These are phyloP conservation scores for Suillus cothurnatus DNA, from an alignment of 768 basidiomycete genomes.

Conservation along the genomic window DNA sequence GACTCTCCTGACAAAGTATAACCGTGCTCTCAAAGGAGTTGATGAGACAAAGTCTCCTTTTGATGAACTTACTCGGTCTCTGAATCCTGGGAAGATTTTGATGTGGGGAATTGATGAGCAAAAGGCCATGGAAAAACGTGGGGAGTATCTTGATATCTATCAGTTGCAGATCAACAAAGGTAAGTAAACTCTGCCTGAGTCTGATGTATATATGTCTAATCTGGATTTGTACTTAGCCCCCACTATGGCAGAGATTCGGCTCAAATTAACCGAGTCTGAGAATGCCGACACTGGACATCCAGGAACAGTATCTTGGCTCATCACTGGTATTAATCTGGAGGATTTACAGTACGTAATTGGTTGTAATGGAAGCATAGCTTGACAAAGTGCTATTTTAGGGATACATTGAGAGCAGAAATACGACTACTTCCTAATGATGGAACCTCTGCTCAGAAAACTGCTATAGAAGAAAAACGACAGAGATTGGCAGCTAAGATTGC, in stretches of 20 bases:
- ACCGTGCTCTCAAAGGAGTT: not conserved
- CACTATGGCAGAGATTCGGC: conserved; percentile 9
- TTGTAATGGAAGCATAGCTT: too few species aligned
- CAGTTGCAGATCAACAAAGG: conserved; percentile 11
- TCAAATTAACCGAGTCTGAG: not conserved
- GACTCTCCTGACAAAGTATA: conserved; percentile 6
- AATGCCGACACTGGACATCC: not conserved
- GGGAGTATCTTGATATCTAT: conserved; percentile 9
- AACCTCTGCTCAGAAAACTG: not conserved
- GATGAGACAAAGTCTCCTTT: not conserved
- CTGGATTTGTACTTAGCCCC: not conserved
- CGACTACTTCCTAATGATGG: not conserved
- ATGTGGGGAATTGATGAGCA: not conserved
- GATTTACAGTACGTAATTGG: too few species aligned
- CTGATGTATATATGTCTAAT: not conserved
- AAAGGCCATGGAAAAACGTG: not conserved
- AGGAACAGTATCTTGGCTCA: conserved; percentile 5
- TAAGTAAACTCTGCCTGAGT: not conserved
- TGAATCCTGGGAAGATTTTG: not conserved
- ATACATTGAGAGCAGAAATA: too few species aligned
- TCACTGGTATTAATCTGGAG: conserved; percentile 2
- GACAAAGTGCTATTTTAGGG: too few species aligned
- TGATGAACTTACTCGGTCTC: not conserved
- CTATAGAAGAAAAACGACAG: not conserved
- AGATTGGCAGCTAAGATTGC: not conserved